Percentiles rank a stretch among this genome's conserved stretches.
Conservation (phyloP, 805 yeast species). For the Scheffersomyces spartinae region DNA sequence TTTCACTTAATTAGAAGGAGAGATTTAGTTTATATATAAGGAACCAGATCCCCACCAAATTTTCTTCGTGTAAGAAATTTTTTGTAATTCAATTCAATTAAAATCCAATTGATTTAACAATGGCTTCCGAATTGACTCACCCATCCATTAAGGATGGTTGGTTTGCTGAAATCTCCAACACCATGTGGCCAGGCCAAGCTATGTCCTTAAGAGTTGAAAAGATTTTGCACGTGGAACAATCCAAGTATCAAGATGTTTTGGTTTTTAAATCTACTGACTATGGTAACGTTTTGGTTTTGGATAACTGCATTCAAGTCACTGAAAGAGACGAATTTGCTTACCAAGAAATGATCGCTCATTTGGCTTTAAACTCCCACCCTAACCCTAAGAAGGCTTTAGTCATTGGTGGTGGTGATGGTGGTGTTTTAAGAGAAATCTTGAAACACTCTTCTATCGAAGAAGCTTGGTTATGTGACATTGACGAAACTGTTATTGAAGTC, state of each 20-base stretch:
- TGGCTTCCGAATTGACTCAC: conserved; percentile 35
- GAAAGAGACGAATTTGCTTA: conserved; percentile 96
- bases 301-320: conserved; percentile 90
- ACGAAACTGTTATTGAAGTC: conserved; percentile 80
- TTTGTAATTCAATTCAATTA: too few species aligned
- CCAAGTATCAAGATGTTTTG: conserved; percentile 86
- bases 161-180: conserved; percentile 91
- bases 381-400: conserved; percentile 89
- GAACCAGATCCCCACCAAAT: too few species aligned
- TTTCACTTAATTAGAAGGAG: too few species aligned
- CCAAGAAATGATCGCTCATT: conserved; percentile 96
- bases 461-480: conserved; percentile 90
- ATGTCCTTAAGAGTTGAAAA: conserved; percentile 83
- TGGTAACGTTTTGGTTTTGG: conserved; percentile 92
- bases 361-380: conserved; percentile 87
- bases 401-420: conserved; percentile 99
- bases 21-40: too few species aligned
- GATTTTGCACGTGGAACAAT: conserved; percentile 72
- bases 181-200: conserved; percentile 99
- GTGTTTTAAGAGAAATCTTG: conserved; percentile 89
- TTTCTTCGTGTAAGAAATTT: too few species aligned
- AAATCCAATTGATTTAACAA: too few species aligned
- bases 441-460: conserved; percentile 81
- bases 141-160: conserved; percentile 74
- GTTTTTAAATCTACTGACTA: conserved; percentile 89